phyloP scores from a whole-genome alignment of 164 flowering plant species.

The Magnolia officinalis region DNA sequence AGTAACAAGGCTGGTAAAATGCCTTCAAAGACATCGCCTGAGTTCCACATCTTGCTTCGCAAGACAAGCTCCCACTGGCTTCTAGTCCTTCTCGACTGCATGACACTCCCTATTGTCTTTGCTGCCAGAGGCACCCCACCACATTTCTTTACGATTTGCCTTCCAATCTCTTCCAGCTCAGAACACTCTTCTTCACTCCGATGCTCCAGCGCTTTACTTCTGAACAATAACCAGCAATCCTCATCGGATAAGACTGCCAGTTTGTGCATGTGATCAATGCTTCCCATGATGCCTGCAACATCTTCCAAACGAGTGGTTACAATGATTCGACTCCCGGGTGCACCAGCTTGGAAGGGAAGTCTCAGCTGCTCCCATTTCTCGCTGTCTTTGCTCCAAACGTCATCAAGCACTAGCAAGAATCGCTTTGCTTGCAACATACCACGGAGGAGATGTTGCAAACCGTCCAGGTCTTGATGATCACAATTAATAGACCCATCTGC shows the following conservation, averaged over 20 bases:
- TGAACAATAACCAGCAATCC: background rate
- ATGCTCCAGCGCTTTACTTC: background rate
- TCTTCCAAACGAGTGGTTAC: background rate
- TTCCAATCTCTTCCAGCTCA: background rate
- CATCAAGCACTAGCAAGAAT: background rate
- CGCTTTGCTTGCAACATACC: background rate
- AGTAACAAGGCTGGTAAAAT: constrained; percentile 15
- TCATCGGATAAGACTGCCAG: background rate
- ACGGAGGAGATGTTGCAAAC: background rate
- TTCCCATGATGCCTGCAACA: background rate
- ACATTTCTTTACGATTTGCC: constrained; percentile 16
- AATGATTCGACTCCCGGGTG: background rate
- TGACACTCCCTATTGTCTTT: constrained; percentile 12
- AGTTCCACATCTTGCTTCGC: constrained; percentile 14
- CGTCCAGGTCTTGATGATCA: background rate
- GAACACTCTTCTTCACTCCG: background rate
- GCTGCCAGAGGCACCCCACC: constrained; percentile 18
- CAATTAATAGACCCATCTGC: background rate
- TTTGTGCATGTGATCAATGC: background rate
- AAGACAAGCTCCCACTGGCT: constrained; percentile 12
- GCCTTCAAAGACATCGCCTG: background rate
- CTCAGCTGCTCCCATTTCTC: background rate
- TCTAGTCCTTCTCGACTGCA: constrained; percentile 3
- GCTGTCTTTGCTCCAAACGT: background rate
- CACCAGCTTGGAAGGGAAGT: background rate